Evolutionary conservation across 2,329 filamentous ascomycete genomes (phyloP), one percentile per base, ranked within the genome.

Genomic region (Verticillium isaacii): DNA sequence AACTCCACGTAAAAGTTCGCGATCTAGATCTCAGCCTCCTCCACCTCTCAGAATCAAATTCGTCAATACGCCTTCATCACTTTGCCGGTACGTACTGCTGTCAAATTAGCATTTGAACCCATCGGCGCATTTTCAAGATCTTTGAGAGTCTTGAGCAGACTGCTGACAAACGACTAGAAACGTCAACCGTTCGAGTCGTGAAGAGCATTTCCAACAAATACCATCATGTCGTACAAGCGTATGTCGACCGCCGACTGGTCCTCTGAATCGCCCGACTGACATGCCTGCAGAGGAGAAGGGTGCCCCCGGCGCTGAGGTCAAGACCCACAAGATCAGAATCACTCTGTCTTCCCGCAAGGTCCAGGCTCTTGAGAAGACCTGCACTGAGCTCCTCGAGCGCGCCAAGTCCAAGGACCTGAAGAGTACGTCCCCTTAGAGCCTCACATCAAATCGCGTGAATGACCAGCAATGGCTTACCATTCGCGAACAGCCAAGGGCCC

Each of bases 371-470:
- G 95, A 98, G 89, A 97, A 96, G 85, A 94, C 98, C 79, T 97
- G 92, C 88, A 85, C 88, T 77, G 95, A 98, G 85, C 91, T 99
- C 79, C 93, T 98, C 80, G 95, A 99, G 84, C 94, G 95, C 77
- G 93, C 95, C 77, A 96, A 96, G 87, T 89, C 85, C 85, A 99
- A 99, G 93, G 93, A 96, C 78, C 91, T 99, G 85, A 98, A 98
- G 61, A 62, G 64, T 62, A 56, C 41, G 58, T 25, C 39, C 39
- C 15, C 19, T 19, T 15, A 1, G 37, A 52, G 19, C 7, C 19
- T 25, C 19, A 19, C 3, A 11, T 23, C 2, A 19, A 11, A 23
- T 23, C 19, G 19, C 45, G 11, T 23, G 45, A 5, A n/a, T 19
- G 37, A 52, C 5, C 19, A 23, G 19, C n/a, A 52, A 6, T 19